Evolutionary conservation across 257 asterid genomes (phyloP), one percentile per base, ranked within the genome.

Genomic region (Nicotiana obtusifolia): DNA sequence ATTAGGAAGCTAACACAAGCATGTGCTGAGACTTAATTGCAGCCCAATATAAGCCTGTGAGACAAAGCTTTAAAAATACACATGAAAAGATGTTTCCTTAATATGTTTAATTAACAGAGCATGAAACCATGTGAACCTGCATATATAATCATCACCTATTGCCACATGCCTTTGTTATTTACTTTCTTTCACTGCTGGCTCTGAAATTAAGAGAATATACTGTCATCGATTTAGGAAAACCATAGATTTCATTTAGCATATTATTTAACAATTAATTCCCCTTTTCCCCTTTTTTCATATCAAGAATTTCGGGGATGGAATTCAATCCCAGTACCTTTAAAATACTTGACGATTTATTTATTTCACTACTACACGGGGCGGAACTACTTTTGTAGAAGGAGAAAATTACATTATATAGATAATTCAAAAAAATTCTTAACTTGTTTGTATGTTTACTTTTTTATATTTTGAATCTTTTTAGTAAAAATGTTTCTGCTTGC

Each of bases 21-120:
- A 90, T 86, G 94, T 90, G 94, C 83, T 28, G 65, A 67, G 89
- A 86, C 82, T 87, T 89, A 87, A 89, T 85, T 90, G 88, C 91
- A 83, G 81, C 85, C 84, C 82, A 71, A 78, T 31, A 64, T 81
- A 67, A 54, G 60, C 65, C 68, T 37, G n/a, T 44, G 77, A 81
- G 84, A 76, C 86, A 78, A 71, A 31, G 84, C 81, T 84, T 84
- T 86, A 83, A 68, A 76, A 59, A 56, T 52, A 80, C 86, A 82
- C 84, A 82, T 81, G 87, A 88, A 80, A 84, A 82, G 83, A 84
- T 84, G 81, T 77, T 76, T 67, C 77, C 82, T 82, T 79, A 80
- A 85, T 84, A 76, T 84, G 84, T 64, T 84, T 81, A 87, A 59
- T 82, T 87, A 78, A 28, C 47, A 82, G 78, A 76, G 82, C 84